Percentiles rank a stretch among this genome's conserved stretches.
Evolutionary conservation across 495 filamentous ascomycete genomes (phyloP).

Genomic region (Daldinia vernicosa): DNA sequence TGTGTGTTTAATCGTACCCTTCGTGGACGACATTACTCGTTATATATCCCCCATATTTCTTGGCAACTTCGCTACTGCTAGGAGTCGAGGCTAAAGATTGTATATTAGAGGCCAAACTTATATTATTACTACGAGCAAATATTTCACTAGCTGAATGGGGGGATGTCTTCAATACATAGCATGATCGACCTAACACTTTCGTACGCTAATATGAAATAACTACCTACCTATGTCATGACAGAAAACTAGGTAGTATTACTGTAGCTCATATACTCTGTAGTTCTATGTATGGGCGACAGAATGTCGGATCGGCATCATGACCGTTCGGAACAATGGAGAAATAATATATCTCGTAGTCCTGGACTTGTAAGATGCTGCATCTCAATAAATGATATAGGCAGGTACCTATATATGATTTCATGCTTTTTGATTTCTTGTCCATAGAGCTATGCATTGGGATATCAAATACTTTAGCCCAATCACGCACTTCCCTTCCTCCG

Average conservation of each 20-base stretch:
- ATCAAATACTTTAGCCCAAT: background rate
- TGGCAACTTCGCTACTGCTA: no score
- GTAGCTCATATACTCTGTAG: background rate
- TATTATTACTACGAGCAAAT: no score
- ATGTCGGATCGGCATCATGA: background rate
- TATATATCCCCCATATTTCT: no score
- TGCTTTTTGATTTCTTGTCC: background rate
- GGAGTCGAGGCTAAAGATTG: no score
- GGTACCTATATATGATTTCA: background rate
- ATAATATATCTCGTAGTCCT: background rate
- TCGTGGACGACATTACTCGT: no score
- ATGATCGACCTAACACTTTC: background rate
- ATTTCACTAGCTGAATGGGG: no score
- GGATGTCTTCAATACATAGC: no score
- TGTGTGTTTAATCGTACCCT: no score
- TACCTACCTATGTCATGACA: no score
- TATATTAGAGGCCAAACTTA: no score
- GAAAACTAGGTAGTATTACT: background rate
- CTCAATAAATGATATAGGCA: background rate
- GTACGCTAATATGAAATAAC: background rate
- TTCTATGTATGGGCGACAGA: background rate
- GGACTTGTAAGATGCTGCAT: background rate
- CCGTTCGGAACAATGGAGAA: background rate
- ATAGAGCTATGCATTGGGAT: background rate
- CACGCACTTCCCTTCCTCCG: conserved; percentile 4